Base-by-base conservation (phyloP, 2,329 filamentous ascomycete genomes). In the Dactylonectria macrodidyma region DNA sequence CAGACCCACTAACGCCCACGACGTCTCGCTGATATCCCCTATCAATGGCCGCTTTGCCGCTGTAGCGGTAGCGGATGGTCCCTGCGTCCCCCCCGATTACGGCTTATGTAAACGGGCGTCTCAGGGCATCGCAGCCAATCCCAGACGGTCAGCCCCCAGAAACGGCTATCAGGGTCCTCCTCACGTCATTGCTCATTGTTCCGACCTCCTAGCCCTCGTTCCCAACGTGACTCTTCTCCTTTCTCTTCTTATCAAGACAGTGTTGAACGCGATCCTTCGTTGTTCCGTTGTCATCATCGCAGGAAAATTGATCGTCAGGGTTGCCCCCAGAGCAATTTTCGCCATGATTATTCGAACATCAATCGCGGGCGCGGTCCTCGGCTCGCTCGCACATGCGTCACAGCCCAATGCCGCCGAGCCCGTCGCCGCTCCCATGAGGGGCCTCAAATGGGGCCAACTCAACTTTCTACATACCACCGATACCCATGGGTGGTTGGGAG, bases 391-490 rank as follows among this genome's bases (percentile, higher is more conserved):
- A 36, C 78, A 81, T 56, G 85, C 84, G 22, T 87, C 91, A 66
- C 96, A 99, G 81, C 95, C 95, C 10, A 90, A 89, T 64, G 94
- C 95, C 60, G 91, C 91, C n/a, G 82, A 88, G 47, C 94, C 96
- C 8, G 87, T 95, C 67, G 87, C 90, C 65, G 94, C 92, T 62
- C 95, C 95, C 52, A 89, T 98, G 82, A 91, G 95, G 76, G 88
- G 94, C 73, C 86, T 99, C 61, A 88, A 90, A 75, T 98, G 95
- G 94, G 95, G 93, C n/a, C 92, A 97, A 79, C 87, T 98, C 77
- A 98, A 98, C 85, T 97, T 97, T 80, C 83, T 99, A n/a, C 95
- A 97, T 78, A 98, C 96, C 0, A 98, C 96, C 47, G 93, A 98
- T 79, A 96, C 93, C 5, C 96, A 98, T 82, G 95, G 96, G 75